Conservation (phyloP, 306 rosid species). For the Crataegus laevigata region DNA sequence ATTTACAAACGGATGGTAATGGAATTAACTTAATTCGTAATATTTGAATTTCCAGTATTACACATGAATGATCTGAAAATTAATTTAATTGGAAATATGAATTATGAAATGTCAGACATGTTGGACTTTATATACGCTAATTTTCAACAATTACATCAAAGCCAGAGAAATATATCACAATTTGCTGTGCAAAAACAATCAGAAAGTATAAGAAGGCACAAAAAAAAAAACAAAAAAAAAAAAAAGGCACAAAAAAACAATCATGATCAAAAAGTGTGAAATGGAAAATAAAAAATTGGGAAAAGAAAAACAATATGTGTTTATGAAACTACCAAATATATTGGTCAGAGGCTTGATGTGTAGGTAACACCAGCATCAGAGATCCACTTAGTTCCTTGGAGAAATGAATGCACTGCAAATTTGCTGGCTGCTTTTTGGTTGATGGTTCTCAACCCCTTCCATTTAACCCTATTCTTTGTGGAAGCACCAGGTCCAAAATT, state of each 20-base stretch:
- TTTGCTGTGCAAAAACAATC: neutral
- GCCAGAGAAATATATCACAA: neutral
- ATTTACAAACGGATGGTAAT: no score
- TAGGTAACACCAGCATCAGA: slow-evolving; percentile 26
- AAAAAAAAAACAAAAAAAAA: no score
- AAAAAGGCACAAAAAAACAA: neutral
- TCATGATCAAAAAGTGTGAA: neutral
- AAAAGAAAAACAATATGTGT: neutral
- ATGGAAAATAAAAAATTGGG: neutral
- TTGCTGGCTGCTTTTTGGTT: slow-evolving; percentile 22
- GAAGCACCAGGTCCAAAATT: slow-evolving; percentile 63
- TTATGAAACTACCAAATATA: neutral
- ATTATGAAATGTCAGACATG: neutral
- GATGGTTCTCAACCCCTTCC: slow-evolving; percentile 62
- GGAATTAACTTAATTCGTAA: no score
- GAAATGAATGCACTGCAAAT: slow-evolving; percentile 45
- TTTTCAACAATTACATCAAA: no score
- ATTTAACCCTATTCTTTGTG: slow-evolving; percentile 49
- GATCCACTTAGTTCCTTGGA: slow-evolving; percentile 55
- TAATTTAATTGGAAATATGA: neutral
- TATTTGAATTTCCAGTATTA: no score
- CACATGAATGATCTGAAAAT: no score
- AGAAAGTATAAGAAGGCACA: neutral
- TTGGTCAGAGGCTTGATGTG: slow-evolving; percentile 28
- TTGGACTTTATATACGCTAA: neutral